A percentile compares a stretch with the other conserved stretches of the same genome.
These are phyloP conservation scores for Hymenoscyphus occultus DNA, from an alignment of 2,329 filamentous ascomycete genomes.

Conservation along the genomic window DNA sequence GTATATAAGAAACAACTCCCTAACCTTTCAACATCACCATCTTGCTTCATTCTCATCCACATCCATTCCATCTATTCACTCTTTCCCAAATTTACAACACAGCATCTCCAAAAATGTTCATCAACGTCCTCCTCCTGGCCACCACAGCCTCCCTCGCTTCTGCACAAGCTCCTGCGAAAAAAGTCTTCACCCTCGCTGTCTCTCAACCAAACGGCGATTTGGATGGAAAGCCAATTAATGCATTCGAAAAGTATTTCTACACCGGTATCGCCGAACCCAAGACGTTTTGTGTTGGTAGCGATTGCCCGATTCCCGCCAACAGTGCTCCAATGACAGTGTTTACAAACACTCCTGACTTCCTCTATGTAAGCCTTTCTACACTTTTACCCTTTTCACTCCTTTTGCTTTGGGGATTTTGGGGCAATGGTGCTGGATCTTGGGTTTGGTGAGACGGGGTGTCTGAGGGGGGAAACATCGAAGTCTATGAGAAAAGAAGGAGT, in stretches of 20 bases:
- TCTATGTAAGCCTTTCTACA: slow-evolving; percentile 16
- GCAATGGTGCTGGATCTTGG: no score
- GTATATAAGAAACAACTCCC: no score
- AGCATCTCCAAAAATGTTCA: neutral
- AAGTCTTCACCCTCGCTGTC: slow-evolving; percentile 1
- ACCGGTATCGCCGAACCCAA: slow-evolving; percentile 44
- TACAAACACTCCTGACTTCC: no score
- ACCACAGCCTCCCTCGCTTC: neutral
- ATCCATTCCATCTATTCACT: neutral
- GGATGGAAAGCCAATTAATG: slow-evolving; percentile 46
- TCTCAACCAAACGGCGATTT: slow-evolving; percentile 28
- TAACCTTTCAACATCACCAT: no score
- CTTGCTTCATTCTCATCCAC: neutral
- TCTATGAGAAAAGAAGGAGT: neutral
- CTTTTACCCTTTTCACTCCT: neutral
- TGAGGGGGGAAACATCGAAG: neutral
- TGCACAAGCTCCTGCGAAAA: neutral
- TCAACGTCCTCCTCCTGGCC: neutral
- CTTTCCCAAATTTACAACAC: neutral
- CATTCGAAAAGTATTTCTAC: slow-evolving; percentile 48
- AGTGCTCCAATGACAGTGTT: no score
- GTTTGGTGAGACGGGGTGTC: no score
- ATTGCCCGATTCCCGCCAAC: slow-evolving; percentile 16
- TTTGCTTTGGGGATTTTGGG: no score
- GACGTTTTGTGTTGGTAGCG: slow-evolving; percentile 43